Percentiles rank a stretch among this genome's conserved stretches.
Conservation (phyloP, 2,329 filamentous ascomycete species). For the Lasiodiplodia theobromae region DNA sequence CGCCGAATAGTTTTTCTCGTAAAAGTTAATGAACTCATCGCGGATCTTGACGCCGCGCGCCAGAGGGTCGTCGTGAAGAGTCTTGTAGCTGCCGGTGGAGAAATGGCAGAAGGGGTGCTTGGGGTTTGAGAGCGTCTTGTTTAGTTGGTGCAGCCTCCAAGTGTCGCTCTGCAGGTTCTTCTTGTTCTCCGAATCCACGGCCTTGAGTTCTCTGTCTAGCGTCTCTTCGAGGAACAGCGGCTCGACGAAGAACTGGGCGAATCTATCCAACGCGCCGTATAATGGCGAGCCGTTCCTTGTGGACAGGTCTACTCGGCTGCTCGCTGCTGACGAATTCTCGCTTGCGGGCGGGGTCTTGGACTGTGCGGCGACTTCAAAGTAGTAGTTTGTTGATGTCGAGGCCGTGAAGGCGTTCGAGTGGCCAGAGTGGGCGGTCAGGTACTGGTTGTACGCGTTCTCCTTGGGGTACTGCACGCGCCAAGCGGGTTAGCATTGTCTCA, state of each 20-base stretch:
- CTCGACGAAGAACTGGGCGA: constrained; percentile 91
- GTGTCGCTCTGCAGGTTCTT: constrained; percentile 93
- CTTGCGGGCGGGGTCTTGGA: constrained; percentile 64
- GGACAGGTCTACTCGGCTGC: constrained; percentile 46
- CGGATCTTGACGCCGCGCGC: constrained; percentile 82
- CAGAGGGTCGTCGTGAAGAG: constrained; percentile 82
- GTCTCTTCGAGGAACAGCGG: constrained; percentile 86
- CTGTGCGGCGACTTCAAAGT: constrained; percentile 91
- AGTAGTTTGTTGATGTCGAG: constrained; percentile 94
- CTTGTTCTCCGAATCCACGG: constrained; percentile 96
- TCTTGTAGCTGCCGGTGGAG: constrained; percentile 86
- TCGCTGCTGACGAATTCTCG: constrained; percentile 45
- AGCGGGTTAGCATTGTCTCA: constrained; percentile 22
- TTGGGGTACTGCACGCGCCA: constrained; percentile 71
- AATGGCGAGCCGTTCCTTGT: constrained; percentile 64
- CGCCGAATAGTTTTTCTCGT: constrained; percentile 87
- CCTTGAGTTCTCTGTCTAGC: constrained; percentile 83
- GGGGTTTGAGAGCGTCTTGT: constrained; percentile 86
- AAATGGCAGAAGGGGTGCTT: constrained; percentile 91
- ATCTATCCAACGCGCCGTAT: constrained; percentile 84
- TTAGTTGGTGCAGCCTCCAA: constrained; percentile 87
- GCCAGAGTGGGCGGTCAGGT: constrained; percentile 87
- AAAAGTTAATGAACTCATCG: constrained; percentile 91
- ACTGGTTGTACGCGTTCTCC: constrained; percentile 96
- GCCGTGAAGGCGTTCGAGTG: constrained; percentile 96